phyloP scores from a whole-genome alignment of 1,139 yeast genomes.

The Pichia norvegensis region DNA sequence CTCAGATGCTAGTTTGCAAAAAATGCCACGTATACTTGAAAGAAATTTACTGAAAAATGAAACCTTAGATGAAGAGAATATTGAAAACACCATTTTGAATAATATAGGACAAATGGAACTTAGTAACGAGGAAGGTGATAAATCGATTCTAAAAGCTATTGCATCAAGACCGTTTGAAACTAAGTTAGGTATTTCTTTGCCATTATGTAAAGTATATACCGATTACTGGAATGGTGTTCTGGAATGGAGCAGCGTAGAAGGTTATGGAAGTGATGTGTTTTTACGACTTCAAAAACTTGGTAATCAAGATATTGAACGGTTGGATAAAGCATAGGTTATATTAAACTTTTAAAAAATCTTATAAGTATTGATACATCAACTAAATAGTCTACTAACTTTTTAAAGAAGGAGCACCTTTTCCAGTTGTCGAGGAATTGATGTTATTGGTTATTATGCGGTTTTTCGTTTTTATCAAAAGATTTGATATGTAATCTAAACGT shows the following conservation, averaged over 20 bases:
- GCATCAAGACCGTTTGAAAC: slow-evolving; percentile 65
- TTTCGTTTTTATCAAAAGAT: not conserved
- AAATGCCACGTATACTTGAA: slow-evolving; percentile 22
- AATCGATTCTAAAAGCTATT: slow-evolving; percentile 43
- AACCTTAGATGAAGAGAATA: not conserved
- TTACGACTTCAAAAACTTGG: slow-evolving; percentile 74
- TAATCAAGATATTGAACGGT: slow-evolving; percentile 49
- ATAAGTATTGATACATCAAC: no score
- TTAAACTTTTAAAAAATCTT: no score
- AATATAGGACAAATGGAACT: slow-evolving; percentile 36
- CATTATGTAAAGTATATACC: slow-evolving; percentile 85
- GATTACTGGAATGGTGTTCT: slow-evolving; percentile 95
- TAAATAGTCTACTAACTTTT: no score
- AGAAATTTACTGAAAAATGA: slow-evolving; percentile 12
- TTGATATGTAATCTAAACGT: not conserved
- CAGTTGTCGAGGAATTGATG: no score
- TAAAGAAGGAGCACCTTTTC: not conserved
- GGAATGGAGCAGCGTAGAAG: slow-evolving; percentile 75
- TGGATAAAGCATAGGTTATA: slow-evolving; percentile 51
- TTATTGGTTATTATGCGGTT: not conserved
- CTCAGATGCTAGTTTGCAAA: slow-evolving; percentile 42
- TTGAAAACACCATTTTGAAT: slow-evolving; percentile 11
- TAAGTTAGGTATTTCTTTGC: slow-evolving; percentile 80
- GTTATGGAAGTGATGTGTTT: slow-evolving; percentile 86
- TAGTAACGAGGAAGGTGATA: slow-evolving; percentile 19